A percentile compares a stretch with the other conserved stretches of the same genome.
These are phyloP conservation scores for Globisporangium paroecandrum DNA, from an alignment of 352 stramenopile species.

Conservation along the genomic window DNA sequence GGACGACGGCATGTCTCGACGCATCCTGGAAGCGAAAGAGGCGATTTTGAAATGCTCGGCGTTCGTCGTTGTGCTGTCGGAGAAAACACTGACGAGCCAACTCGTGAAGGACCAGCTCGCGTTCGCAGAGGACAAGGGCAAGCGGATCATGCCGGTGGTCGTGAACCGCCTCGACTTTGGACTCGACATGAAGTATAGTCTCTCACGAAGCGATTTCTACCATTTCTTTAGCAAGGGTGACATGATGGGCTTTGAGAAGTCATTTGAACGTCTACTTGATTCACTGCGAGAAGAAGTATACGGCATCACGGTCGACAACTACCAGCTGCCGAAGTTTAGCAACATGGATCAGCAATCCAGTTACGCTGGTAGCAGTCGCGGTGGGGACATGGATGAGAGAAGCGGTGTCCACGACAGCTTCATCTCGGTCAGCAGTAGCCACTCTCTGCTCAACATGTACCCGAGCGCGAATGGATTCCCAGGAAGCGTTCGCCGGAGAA, in stretches of 20 bases:
- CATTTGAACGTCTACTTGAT: slow-evolving; percentile 49
- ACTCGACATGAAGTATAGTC: slow-evolving; percentile 78
- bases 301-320: slow-evolving; percentile 44
- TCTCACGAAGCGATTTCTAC: slow-evolving; percentile 73
- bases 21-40: slow-evolving; percentile 80
- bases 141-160: slow-evolving; percentile 73
- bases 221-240: slow-evolving; percentile 79
- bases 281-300: slow-evolving; percentile 66
- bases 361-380: slow-evolving; percentile 19
- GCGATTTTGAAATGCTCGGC: slow-evolving; percentile 79
- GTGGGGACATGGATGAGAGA: slow-evolving; percentile 21
- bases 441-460: slow-evolving; percentile 5
- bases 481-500: slow-evolving; percentile 21
- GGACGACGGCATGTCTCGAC: slow-evolving; percentile 51
- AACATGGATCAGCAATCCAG: slow-evolving; percentile 24
- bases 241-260: slow-evolving; percentile 74
- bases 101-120: slow-evolving; percentile 76
- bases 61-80: slow-evolving; percentile 69
- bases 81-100: slow-evolving; percentile 70
- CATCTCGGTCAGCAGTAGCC: slow-evolving; percentile 24
- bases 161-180: slow-evolving; percentile 63
- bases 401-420: slow-evolving; percentile 39
- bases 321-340: slow-evolving; percentile 18
- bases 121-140: slow-evolving; percentile 83
- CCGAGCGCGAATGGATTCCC: slow-evolving; percentile 1